Evolutionary conservation across 306 rosid genomes (phyloP), one percentile per base, ranked within the genome.

Genomic region (Rubus idaeus): DNA sequence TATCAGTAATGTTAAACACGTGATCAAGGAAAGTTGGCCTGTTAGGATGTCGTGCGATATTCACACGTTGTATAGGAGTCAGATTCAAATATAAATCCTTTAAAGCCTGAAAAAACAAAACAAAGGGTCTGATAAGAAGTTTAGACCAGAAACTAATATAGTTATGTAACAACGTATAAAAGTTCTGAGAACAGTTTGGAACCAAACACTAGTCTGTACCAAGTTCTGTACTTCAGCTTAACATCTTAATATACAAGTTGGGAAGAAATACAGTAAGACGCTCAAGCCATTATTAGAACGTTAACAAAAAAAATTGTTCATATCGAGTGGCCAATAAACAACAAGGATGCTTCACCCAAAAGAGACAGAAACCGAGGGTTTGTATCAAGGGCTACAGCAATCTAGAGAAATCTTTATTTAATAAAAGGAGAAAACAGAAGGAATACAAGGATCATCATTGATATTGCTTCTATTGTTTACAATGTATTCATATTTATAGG

Each of bases 1-100:
- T 95, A 30, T 95, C 99, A 70, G 99, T 95, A 63, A 95, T 95
- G 90, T 73, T 92, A 67, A 88, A 92, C 66, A 95, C 74, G 9
- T 95, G 99, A 82, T 95, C 99, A 60, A 95, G 97, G 88, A 83
- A 91, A 75, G 99, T 92, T 26, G 99, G 99, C 87, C 99, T 83
- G 92, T 92, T 88, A 76, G 98, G 99, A 86, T 95, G 99, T 56
- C 99, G 86, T 44, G 98, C 99, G 70, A 95, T 87, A 78, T 73
- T 52, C 85, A 92, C 89, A 20, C 97, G 91, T 82, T 95, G 97
- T 78, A 88, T 88, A 65, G 99, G 99, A 77, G 93, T 84, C 75
- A 92, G 84, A 84, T 73, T 89, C 0, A 84, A 83, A 68, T 91
- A 91, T 57, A 95, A 83, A 81, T 86, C 89, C 89, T 82, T 81